Evolutionary conservation across 306 rosid species (phyloP), one percentile per base, ranked within the genome.

Genomic region (Dryas alaskensis): DNA sequence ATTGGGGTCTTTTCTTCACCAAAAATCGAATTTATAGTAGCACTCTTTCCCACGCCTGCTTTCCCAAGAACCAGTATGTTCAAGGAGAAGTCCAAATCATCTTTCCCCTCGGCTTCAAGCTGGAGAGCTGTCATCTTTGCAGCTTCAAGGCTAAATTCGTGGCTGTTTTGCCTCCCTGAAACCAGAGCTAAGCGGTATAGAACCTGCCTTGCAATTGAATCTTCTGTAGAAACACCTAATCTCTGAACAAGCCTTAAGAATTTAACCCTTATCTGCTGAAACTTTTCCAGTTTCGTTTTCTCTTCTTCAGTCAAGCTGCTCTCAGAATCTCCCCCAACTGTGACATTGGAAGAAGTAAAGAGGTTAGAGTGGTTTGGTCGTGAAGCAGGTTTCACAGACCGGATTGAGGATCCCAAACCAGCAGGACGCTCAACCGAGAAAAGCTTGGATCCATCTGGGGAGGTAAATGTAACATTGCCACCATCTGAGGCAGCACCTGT

Each of bases 341-440:
- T 66, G 77, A 60, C 71, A 80, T 78, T 81, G 70, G 92, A 78
- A 58, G 89, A 71, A 61, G 73, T 14, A 73, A 92, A 87, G 49
- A 89, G 77, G 77, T 46, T 80, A 0, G 89, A 82, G 2, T 86
- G 95, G 71, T 71, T 86, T 61, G 91, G 81, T 44, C 96, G 87
- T 60, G 78, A 27, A 42, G 89, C 80, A 46, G 90, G 87, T 83
- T 87, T 95, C 79, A 84, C 83, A 51, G 98, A 74, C 60, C 65
- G 86, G 25, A 92, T 90, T 49, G 99, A 90, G 60, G 92, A 72
- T 49, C 99, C 99, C 84, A 95, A 85, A 70, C 99, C 99, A 81
- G 98, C 98, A 10, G 99, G 99, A 42, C 98, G 97, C 86, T 95
- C 99, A 6, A 92, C 89, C 46, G 99, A 92, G 84, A 95, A 95